Percentiles rank a stretch among this genome's conserved stretches.
Conservation (phyloP, 2,329 filamentous ascomycete species). For the Moelleriella libera region DNA sequence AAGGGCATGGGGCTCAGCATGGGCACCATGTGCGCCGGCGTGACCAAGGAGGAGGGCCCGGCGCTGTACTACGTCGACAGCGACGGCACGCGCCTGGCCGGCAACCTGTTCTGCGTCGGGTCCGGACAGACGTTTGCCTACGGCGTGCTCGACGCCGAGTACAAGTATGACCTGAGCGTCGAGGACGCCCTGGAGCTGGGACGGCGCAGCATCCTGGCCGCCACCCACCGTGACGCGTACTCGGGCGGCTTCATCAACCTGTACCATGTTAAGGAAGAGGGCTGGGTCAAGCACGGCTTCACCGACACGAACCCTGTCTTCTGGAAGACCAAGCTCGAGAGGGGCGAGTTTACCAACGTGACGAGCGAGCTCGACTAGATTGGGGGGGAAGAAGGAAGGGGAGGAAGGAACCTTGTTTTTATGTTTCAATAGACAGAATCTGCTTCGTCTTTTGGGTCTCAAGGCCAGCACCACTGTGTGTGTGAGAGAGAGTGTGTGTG, state of each 20-base stretch:
- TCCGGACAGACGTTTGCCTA: conserved; percentile 98
- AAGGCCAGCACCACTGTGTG: too few species aligned
- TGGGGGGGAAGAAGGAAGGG: neutral
- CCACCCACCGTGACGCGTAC: conserved; percentile 95
- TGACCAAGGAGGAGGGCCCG: conserved; percentile 87
- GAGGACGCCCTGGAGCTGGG: conserved; percentile 87
- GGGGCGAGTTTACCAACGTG: conserved; percentile 96
- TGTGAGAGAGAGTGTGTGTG: too few species aligned
- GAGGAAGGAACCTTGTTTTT: neutral
- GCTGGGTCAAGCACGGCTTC: conserved; percentile 98
- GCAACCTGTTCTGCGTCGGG: conserved; percentile 96
- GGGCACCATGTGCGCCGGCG: conserved; percentile 98
- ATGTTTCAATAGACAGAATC: neutral
- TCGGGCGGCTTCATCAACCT: conserved; percentile 97
- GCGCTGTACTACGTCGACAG: conserved; percentile 96
- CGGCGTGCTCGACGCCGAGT: conserved; percentile 92
- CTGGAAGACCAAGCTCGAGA: conserved; percentile 98
- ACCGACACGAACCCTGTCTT: conserved; percentile 97
- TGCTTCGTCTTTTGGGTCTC: too few species aligned
- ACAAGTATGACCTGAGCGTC: conserved; percentile 73
- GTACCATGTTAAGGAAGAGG: conserved; percentile 97
- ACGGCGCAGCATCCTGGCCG: conserved; percentile 82
- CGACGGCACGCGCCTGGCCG: conserved; percentile 81
- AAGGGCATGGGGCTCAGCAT: conserved; percentile 98
- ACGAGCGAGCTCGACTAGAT: conserved; percentile 51